Evolutionary conservation across 345 rosid genomes (phyloP), one percentile per base, ranked within the genome.

Genomic region (Arabidopsis suecica): DNA sequence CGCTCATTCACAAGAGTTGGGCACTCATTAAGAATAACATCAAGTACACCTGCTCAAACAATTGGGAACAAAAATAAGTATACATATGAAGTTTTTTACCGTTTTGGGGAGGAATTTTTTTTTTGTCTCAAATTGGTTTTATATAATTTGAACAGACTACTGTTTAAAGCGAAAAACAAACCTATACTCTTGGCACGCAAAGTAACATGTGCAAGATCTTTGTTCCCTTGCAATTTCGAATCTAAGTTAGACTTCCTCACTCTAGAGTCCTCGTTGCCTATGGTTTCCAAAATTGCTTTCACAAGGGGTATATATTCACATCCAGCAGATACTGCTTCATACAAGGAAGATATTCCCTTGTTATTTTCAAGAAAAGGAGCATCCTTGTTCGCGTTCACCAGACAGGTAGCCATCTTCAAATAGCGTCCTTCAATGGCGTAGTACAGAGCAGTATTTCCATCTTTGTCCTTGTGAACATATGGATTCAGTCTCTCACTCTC

Each of bases 381-480:
- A 7, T 16, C 41, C 0, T 33, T 7, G 12, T 57, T 33, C 3
- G 61, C 61, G 33, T 60, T 38, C 48, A 60, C 47, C 9, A 61
- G 48, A 38, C 18, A 61, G 1, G 6, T 16, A 61, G 33, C 41
- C 2, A 51, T 28, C 7, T 51, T 33, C 0, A 10, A 1, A 23
- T 22, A 1, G 0, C n/a, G 1, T 23, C n/a, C 57, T 23, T 51
- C 0, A 11, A 65, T 25, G 2, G 83, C 83, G 4, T 20, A 22
- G 14, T 80, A 65, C 57, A 78, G 51, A 11, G 83, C 49, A 2
- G 86, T 77, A 44, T 74, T 54, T 44, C 80, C 85, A 10, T 62
- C 5, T 5, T 3, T 5, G 16, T 82, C 60, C 37, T 12, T 50
- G n/a, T 58, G 1, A 47, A 32, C 36, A 70, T 58, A 59, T 4